Base-by-base conservation (phyloP, 805 yeast species). In the Saturnispora sanitii region DNA sequence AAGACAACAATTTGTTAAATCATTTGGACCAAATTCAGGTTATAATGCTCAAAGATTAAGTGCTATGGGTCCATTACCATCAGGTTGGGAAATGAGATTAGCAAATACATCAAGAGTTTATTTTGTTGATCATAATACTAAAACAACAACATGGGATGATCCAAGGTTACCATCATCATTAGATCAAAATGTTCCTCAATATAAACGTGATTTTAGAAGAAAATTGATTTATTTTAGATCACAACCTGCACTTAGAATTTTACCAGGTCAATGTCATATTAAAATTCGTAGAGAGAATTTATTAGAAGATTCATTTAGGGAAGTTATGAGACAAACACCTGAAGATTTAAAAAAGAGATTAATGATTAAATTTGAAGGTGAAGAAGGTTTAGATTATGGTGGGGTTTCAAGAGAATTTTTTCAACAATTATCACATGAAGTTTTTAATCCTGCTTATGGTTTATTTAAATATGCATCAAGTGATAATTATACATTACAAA, bases 71-170 rank as follows among this genome's bases (percentile, higher is more conserved):
- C 98, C 98, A 40, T 70, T 92, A 57, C 99, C 99, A 36, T 78
- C 90, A 41, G 99, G 99, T 41, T 92, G 99, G 99, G 99, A 92
- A 68, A 92, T 92, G 99, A 82, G 99, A 65, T 74, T 92, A 57
- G 94, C 99, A 33, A 92, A 92, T 63, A 92, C 98, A 1, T 96
- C 98, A 8, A 77, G 99, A 61, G 98, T 92, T 18, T 92, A 92
- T 62, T 92, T 92, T 62, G 99, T 92, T 50, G 99, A 92, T 63
- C 99, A 92, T 68, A 92, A 92, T 65, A 92, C 99, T 25, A 92
- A 92, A 67, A 92, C 99, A 0, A 92, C 99, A 1, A 92, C 99
- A 1, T 92, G 99, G 99, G 99, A 92, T 64, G 99, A 92, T 60
- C 99, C 99, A 48, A 79, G 99, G 58, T 72, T 92, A 59, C 99